phyloP scores from a whole-genome alignment of 257 asterid genomes.

The Nicotiana paniculata region DNA sequence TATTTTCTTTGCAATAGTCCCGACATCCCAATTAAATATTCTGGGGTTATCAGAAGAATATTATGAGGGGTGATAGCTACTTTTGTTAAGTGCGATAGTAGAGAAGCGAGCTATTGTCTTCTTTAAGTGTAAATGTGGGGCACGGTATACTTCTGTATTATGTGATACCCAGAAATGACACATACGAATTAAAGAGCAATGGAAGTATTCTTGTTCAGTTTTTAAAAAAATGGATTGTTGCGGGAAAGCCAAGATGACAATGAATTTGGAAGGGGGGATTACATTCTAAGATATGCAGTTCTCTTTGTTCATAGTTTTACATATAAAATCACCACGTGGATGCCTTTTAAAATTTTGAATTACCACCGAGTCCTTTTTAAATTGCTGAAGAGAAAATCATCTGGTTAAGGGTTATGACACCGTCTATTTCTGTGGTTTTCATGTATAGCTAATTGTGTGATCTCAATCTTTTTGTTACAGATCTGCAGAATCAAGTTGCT shows the following conservation, averaged over 20 bases:
- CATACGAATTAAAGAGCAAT: background rate
- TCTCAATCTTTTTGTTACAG: slow-evolving; percentile 33
- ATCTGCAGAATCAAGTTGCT: slow-evolving; percentile 64
- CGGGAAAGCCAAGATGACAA: background rate
- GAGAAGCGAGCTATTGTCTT: background rate
- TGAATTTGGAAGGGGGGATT: background rate
- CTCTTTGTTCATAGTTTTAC: background rate
- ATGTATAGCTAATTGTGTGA: background rate
- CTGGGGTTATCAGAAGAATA: background rate
- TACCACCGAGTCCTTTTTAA: background rate
- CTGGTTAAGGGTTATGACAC: background rate
- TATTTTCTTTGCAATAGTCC: background rate
- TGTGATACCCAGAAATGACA: background rate
- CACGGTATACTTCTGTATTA: background rate
- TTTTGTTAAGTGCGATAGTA: background rate
- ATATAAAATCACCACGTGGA: background rate
- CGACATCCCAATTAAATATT: background rate
- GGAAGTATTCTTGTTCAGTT: background rate
- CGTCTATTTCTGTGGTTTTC: background rate
- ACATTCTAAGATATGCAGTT: background rate
- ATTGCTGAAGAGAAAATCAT: background rate
- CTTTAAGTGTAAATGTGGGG: background rate
- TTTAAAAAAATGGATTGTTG: background rate
- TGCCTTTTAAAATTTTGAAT: background rate
- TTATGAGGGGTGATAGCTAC: background rate